phyloP scores from a whole-genome alignment of 495 filamentous ascomycete species.

The Aspergillus taichungensis region DNA sequence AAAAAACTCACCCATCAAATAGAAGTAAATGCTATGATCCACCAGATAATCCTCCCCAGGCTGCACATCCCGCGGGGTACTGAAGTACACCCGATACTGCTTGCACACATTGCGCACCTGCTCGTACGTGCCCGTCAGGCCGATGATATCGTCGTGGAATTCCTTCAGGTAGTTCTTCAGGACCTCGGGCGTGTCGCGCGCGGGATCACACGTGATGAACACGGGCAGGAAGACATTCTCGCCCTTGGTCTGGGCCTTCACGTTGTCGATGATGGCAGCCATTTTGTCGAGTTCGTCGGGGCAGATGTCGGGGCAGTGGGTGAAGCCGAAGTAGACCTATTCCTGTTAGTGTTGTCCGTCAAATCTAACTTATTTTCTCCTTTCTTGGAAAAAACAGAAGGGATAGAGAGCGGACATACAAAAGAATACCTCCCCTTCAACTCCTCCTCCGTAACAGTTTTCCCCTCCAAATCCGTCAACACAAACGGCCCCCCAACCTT shows the following conservation, averaged over 20 bases:
- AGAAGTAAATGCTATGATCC: slow-evolving; percentile 99
- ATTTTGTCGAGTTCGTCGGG: slow-evolving; percentile 99
- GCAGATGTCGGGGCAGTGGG: slow-evolving; percentile 97
- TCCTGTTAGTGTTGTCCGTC: not conserved
- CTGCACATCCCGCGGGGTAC: slow-evolving; percentile 77
- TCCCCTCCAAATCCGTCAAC: slow-evolving; percentile 73
- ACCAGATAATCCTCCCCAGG: slow-evolving; percentile 94
- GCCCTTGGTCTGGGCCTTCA: slow-evolving; percentile 42
- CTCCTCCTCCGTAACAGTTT: slow-evolving; percentile 62
- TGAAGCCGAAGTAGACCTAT: slow-evolving; percentile 95
- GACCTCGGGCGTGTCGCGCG: slow-evolving; percentile 76
- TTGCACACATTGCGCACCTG: slow-evolving; percentile 89
- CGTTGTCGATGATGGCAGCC: slow-evolving; percentile 83
- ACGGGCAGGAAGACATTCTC: slow-evolving; percentile 57
- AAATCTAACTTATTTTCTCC: not conserved
- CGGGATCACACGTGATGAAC: slow-evolving; percentile 94
- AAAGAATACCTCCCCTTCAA: slow-evolving; percentile 81
- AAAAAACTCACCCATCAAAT: slow-evolving; percentile 70
- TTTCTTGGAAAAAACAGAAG: not conserved
- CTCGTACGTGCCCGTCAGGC: slow-evolving; percentile 87
- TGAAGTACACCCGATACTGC: slow-evolving; percentile 94
- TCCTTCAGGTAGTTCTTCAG: slow-evolving; percentile 78
- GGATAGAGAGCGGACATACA: slow-evolving; percentile 37
- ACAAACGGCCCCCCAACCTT: slow-evolving; percentile 87
- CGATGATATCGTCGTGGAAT: slow-evolving; percentile 83